Base-by-base conservation (phyloP, 306 rosid genomes). In the Pachyrhizus erosus region DNA sequence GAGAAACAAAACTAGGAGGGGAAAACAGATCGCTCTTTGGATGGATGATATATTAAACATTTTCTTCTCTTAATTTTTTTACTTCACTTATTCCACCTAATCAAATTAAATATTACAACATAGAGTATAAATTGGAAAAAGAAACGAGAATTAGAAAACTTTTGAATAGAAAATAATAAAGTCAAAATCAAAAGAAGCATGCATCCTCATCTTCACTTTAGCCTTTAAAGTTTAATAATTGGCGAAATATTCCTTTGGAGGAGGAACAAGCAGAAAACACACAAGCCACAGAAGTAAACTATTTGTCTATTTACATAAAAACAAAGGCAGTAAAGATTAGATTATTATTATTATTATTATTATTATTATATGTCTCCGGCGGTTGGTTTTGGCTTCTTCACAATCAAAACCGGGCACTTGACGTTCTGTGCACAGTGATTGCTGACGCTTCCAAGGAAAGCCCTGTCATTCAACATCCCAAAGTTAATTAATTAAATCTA, bases 371-470 rank as follows among this genome's bases (percentile, higher is more conserved):
- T 26, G 8, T 45, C 78, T 66, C 33, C 80, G 23, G 70, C 17
- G 1, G 79, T 60, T 43, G 90, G 3, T 84, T 90, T 91, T 5
- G 99, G 99, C 91, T 84, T 93, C 90, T 93, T 96, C 23, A 93
- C 98, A 7, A 96, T 92, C 87, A 96, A 77, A 6, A 93, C 88
- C 0, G 97, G 98, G 73, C 99, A 96, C 76, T 92, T 93, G 20
- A 78, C 98, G 61, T 85, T 91, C 86, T 92, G 95, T 42, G 91
- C 98, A 51, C 98, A 90, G 67, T 93, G 81, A 80, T 87, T 96
- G 90, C 99, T 96, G 55, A 96, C 99, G 23, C 99, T 96, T 73
- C 99, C 99, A 24, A 93, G 93, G 9, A 96, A 89, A 68, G 96
- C 96, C 90, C 98, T 94, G 90, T 79, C 49, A 75, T 79, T 57